A percentile compares a stretch with the other conserved stretches of the same genome.
These are phyloP conservation scores for Paraphoma sp. DNA, from an alignment of 2,329 filamentous ascomycete genomes.

Conservation along the genomic window DNA sequence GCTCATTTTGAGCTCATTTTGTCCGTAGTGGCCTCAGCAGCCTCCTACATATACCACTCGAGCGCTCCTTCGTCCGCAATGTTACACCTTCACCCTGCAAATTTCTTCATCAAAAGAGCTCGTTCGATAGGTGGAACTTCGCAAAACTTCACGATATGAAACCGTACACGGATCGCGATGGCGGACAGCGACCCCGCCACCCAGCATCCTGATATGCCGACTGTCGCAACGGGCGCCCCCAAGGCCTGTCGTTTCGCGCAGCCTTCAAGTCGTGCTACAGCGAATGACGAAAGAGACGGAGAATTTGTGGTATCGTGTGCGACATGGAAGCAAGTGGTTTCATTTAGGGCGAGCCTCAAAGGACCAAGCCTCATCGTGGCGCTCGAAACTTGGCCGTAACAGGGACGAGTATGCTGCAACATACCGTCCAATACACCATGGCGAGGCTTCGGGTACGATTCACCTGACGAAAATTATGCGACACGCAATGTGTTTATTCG, in stretches of 20 bases:
- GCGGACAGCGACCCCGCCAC: not conserved
- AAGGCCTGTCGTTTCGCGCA: not conserved
- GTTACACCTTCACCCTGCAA: not conserved
- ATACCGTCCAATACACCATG: not conserved
- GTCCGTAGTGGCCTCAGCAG: too few species aligned
- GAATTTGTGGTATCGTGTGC: not conserved
- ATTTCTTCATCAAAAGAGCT: not conserved
- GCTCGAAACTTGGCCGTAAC: too few species aligned
- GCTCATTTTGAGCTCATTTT: not conserved
- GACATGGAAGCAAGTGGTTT: not conserved
- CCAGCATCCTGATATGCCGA: not conserved
- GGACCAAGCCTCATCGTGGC: too few species aligned
- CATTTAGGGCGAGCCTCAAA: not conserved
- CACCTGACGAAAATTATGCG: not conserved
- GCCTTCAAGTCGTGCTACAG: not conserved
- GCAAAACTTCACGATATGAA: not conserved
- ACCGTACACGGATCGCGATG: not conserved
- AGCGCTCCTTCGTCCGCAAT: not conserved
- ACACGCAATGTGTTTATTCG: not conserved
- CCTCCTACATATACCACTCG: too few species aligned
- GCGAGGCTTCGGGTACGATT: not conserved
- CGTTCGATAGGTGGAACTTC: not conserved
- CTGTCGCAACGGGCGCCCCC: too few species aligned
- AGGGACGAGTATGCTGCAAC: not conserved
- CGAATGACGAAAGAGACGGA: not conserved